Percentiles rank a stretch among this genome's conserved stretches.
Conservation (phyloP, 306 rosid genomes). For the Rosa multiflora region DNA sequence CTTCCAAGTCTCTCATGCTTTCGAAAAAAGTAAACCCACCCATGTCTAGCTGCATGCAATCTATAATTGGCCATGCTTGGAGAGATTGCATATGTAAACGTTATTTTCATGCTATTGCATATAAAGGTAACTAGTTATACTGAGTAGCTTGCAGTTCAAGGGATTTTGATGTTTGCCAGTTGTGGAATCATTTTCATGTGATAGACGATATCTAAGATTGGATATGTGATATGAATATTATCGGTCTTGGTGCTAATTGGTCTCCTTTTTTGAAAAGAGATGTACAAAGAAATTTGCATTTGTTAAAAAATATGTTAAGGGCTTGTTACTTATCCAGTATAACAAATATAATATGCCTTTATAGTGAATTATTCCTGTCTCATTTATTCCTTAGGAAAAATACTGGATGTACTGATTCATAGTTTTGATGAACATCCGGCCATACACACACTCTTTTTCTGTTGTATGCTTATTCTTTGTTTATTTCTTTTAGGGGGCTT, state of each 20-base stretch:
- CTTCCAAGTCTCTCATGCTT: not conserved
- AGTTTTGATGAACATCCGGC: not conserved
- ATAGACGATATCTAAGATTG: not conserved
- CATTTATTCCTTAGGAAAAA: not conserved
- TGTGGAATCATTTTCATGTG: not conserved
- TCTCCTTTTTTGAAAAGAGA: not conserved
- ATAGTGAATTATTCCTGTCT: not conserved
- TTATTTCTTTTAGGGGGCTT: not conserved
- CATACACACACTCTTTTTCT: not conserved
- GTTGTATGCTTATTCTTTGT: not conserved
- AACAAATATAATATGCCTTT: not conserved
- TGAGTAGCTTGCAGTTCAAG: conserved; percentile 17
- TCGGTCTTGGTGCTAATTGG: not conserved
- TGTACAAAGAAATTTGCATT: not conserved
- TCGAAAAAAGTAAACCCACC: not conserved
- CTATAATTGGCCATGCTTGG: not conserved
- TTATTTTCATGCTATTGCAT: not conserved
- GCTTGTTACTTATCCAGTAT: conserved; percentile 7
- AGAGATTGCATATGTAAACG: conserved; percentile 12
- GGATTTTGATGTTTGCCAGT: conserved; percentile 5
- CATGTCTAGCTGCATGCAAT: conserved; percentile 1
- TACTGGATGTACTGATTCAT: not conserved
- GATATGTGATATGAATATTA: not conserved
- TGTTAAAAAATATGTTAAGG: not conserved
- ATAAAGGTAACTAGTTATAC: not conserved